These are phyloP conservation scores for Fraxinus excelsior DNA, from an alignment of 257 asterid genomes.

Conservation along the genomic window DNA sequence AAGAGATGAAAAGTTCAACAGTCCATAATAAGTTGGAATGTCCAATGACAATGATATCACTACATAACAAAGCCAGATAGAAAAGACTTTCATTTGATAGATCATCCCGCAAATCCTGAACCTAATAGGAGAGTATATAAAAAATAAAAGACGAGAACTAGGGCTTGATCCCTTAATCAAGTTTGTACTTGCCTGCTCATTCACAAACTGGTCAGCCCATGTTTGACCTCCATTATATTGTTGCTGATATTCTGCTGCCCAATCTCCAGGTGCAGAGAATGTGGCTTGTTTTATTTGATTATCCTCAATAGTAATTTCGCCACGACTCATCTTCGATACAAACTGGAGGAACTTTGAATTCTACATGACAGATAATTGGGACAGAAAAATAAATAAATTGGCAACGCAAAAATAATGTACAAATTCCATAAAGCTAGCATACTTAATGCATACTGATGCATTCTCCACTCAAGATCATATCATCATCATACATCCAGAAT, in stretches of 20 bases:
- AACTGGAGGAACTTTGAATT: constrained; percentile 95
- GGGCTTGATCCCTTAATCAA: constrained; percentile 2
- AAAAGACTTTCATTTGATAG: background rate
- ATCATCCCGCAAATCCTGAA: constrained; percentile 5
- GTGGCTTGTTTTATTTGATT: constrained; percentile 83
- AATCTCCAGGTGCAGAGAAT: constrained; percentile 71
- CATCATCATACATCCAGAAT: background rate
- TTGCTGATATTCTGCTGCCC: constrained; percentile 90
- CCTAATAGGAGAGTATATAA: constrained; percentile 13
- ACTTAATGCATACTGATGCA: constrained; percentile 13
- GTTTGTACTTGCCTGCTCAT: constrained; percentile 72
- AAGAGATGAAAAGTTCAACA: constrained; percentile 11
- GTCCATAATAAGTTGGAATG: background rate
- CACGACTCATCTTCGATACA: constrained; percentile 99
- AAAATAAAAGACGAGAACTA: constrained; percentile 2
- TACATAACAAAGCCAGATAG: constrained; percentile 10
- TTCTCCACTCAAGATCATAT: constrained; percentile 23
- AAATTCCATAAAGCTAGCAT: constrained; percentile 14
- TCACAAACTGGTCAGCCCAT: constrained; percentile 90
- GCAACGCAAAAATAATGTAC: constrained; percentile 1
- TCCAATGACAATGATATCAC: background rate
- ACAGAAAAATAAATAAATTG: constrained; percentile 17
- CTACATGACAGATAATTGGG: constrained; percentile 42
- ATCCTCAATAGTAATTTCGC: constrained; percentile 88
- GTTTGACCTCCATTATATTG: constrained; percentile 77